phyloP scores from a whole-genome alignment of 1,284 basidiomycete genomes.

The Veloboletus limbatus region DNA sequence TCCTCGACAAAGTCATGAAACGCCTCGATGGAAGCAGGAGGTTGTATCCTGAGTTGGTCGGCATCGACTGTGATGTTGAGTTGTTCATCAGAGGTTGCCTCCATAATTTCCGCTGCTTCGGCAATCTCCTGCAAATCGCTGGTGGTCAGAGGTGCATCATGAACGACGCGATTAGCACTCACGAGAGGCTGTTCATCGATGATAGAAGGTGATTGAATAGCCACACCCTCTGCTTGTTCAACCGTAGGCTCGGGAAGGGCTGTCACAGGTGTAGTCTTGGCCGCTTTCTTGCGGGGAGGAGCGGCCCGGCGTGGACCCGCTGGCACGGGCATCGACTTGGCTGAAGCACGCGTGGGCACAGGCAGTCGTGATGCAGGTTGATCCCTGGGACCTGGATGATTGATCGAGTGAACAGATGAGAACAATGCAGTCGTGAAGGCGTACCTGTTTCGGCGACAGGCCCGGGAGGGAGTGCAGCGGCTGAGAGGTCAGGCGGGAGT shows the following conservation, averaged over 20 bases:
- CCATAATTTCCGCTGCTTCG: slow-evolving; percentile 5
- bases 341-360: slow-evolving; percentile 36
- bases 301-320: slow-evolving; percentile 63
- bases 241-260: slow-evolving; percentile 29
- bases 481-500: slow-evolving; percentile 9
- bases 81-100: slow-evolving; percentile 4
- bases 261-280: slow-evolving; percentile 40
- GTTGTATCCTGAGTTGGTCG: background rate
- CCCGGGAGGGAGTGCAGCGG: slow-evolving; percentile 3
- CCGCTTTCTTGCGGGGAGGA: slow-evolving; percentile 63
- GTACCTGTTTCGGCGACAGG: slow-evolving; percentile 16
- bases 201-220: slow-evolving; percentile 3
- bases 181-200: background rate
- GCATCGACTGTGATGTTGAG: background rate
- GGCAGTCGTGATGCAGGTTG: slow-evolving; percentile 31
- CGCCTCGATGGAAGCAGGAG: background rate
- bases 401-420: slow-evolving; percentile 1
- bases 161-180: slow-evolving; percentile 1
- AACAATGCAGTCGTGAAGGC: background rate
- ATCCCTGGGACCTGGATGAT: slow-evolving; percentile 18
- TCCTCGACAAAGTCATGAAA: slow-evolving; percentile 11
- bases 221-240: slow-evolving; percentile 11
- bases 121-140: slow-evolving; percentile 15
- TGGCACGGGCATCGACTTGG: slow-evolving; percentile 72
- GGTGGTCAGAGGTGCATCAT: background rate